phyloP scores from a whole-genome alignment of 345 rosid species.

The Eucalyptus marginata region DNA sequence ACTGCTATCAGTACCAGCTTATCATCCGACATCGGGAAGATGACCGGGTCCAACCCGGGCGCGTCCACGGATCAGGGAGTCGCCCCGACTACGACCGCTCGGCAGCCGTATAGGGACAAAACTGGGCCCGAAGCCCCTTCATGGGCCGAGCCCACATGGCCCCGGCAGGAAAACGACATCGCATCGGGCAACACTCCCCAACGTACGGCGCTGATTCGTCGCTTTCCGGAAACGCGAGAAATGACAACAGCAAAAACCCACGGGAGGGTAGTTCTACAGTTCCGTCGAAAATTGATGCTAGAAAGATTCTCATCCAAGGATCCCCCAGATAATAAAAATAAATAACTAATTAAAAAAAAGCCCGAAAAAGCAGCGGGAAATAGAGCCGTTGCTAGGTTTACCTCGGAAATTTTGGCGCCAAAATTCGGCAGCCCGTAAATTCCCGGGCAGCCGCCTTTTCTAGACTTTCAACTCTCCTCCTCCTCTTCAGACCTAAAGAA shows the following conservation, averaged over 20 bases:
- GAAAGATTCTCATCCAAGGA: background rate
- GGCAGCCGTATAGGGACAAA: background rate
- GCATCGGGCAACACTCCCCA: background rate
- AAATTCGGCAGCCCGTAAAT: constrained; percentile 15
- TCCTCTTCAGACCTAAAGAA: background rate
- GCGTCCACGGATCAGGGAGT: background rate
- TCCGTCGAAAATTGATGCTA: background rate
- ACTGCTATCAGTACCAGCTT: background rate
- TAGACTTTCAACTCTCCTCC: background rate
- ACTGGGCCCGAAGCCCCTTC: background rate
- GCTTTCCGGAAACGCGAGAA: background rate
- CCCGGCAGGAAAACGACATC: background rate
- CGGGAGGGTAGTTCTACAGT: background rate
- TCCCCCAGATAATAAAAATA: background rate
- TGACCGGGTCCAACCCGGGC: background rate
- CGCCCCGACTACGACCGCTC: background rate
- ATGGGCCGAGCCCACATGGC: background rate
- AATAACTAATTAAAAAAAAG: background rate
- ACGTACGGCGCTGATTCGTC: background rate
- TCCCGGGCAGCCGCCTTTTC: constrained; percentile 24
- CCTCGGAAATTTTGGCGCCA: constrained; percentile 18
- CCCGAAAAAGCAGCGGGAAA: constrained; percentile 16
- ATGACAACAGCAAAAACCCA: background rate
- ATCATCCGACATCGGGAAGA: background rate
- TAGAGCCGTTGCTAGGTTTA: constrained; percentile 23